phyloP scores from a whole-genome alignment of 2,329 filamentous ascomycete species.

The Botrytis byssoidea region DNA sequence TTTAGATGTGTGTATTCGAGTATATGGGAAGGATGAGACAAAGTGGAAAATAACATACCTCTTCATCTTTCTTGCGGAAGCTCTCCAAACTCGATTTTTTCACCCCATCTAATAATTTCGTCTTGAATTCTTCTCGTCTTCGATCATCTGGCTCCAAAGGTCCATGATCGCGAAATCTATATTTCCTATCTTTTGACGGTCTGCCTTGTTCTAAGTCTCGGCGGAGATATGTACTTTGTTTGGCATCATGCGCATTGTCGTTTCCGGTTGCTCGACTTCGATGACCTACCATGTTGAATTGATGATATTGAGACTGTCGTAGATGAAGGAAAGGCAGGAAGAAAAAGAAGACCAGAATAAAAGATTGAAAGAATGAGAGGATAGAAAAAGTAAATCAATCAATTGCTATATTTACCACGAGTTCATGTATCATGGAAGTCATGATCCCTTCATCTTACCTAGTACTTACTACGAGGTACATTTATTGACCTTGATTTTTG shows the following conservation, averaged over 20 bases:
- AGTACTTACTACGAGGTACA: neutral
- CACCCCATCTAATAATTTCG: constrained; percentile 27
- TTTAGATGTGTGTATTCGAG: neutral
- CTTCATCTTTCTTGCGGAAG: constrained; percentile 28
- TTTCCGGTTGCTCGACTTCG: neutral
- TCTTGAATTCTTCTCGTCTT: constrained; percentile 31
- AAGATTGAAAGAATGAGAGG: neutral
- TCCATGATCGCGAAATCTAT: constrained; percentile 29
- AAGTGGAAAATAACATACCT: constrained; percentile 20
- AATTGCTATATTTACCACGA: neutral
- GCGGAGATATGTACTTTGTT: constrained; percentile 13
- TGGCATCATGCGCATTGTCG: neutral
- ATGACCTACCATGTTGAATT: constrained; percentile 9
- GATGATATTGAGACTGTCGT: neutral
- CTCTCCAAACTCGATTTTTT: constrained; percentile 24
- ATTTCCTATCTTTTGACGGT: constrained; percentile 28
- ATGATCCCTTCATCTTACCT: neutral
- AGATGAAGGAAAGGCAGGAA: neutral
- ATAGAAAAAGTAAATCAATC: neutral
- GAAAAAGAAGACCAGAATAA: neutral
- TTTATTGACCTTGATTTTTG: constrained; percentile 6
- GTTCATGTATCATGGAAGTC: neutral
- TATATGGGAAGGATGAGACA: accelerated
- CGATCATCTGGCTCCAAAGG: constrained; percentile 30
- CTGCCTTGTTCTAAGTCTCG: constrained; percentile 18